Evolutionary conservation across 176 grass and related monocot genomes (phyloP), one percentile per base, ranked within the genome.

Genomic region (Oryza coarctata): DNA sequence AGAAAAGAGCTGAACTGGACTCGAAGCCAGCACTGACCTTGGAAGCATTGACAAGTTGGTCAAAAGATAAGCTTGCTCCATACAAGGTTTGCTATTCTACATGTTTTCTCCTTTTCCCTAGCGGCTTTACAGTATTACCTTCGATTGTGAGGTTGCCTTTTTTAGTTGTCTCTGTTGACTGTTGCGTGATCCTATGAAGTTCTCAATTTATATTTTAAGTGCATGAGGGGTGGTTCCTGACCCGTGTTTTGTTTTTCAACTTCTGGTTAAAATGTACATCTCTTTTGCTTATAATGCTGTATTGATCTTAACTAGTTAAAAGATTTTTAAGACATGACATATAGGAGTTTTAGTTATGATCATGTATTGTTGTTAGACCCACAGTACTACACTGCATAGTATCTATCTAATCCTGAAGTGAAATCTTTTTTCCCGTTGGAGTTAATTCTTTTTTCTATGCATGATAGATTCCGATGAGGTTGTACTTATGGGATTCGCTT

Each of bases 41-140:
- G 82, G 84, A 93, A 87, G 90, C 77, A 60, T 87, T 98, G 72
- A 68, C 81, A 36, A 88, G 63, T 80, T 98, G 95, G 95, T 88
- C 92, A 6, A 94, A 91, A 83, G 88, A 98, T 80, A 98, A 79
- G 77, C 86, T 98, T 78, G 95, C 95, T 86, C 95, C 95, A 86
- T 94, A 98, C 71, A 98, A 98, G 95, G 95, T 98, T 85, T 81
- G 72, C 41, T 57, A 50, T 64, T 83, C 52, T 63, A 60, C 35
- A 85, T 18, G 14, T 73, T 74, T 84, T 33, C 12, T 13, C 18
- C 36, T 68, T 77, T 71, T 18, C 12, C 14, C 26, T 34, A 31
- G 43, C 29, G 26, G 30, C 79, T 75, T 47, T 79, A 52, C 5
- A 31, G 8, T 17, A 79, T 71, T 33, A 6, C 7, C 5, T 29